A percentile compares a stretch with the other conserved stretches of the same genome.
Evolutionary conservation across 2,329 filamentous ascomycete species (phyloP).

Genomic region (Hypoxylon sp.): DNA sequence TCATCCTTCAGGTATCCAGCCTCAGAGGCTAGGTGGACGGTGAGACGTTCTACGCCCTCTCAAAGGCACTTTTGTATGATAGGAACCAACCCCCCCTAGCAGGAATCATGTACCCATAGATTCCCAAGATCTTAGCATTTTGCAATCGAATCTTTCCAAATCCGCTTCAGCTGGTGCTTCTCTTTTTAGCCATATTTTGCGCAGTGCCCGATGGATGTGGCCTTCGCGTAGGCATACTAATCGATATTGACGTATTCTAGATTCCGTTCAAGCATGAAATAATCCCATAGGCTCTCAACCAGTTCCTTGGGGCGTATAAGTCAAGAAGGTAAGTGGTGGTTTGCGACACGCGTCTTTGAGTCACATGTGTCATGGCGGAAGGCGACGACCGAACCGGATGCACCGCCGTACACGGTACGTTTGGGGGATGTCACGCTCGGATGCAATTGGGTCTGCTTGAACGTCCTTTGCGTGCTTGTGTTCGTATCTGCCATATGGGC

Average conservation of each 20-base stretch:
- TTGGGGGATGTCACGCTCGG: slow-evolving; percentile 6
- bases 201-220: too few relatives aligned
- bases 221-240: too few relatives aligned
- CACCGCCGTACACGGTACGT: background rate
- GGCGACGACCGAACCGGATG: background rate
- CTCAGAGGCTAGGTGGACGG: slow-evolving; percentile 18
- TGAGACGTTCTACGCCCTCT: slow-evolving; percentile 20
- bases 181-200: too few relatives aligned
- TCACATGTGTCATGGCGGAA: background rate
- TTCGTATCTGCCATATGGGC: too few relatives aligned
- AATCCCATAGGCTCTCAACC: too few relatives aligned
- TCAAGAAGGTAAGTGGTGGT: background rate
- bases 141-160: slow-evolving; percentile 32
- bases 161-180: too few relatives aligned
- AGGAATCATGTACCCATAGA: slow-evolving; percentile 25
- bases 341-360: slow-evolving; percentile 1
- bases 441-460: slow-evolving; percentile 12
- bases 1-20: slow-evolving; percentile 26
- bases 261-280: too few relatives aligned
- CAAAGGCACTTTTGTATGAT: slow-evolving; percentile 35
- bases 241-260: too few relatives aligned
- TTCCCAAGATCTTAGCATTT: slow-evolving; percentile 30
- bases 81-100: slow-evolving; percentile 21
- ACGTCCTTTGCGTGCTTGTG: background rate
- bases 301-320: background rate